Base-by-base conservation (phyloP, 306 rosid species). In the Cucumis hystrix region DNA sequence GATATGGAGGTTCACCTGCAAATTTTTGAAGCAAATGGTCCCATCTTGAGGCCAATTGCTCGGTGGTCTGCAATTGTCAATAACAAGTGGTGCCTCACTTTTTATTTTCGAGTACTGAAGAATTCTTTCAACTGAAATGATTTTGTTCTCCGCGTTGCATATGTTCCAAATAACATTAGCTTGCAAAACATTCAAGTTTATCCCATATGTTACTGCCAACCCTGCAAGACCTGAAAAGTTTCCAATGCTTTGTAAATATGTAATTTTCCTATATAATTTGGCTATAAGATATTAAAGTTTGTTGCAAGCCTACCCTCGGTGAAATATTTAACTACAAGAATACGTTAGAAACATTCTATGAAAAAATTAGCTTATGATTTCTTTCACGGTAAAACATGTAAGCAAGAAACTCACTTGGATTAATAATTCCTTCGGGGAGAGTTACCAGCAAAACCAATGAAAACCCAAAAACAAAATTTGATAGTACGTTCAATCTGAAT, bases 111-210 rank as follows among this genome's bases (percentile, higher is more conserved):
- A 85, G 83, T 92, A 94, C 77, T 94, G 97, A 72, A 92, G 86
- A 67, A 94, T 81, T 84, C 98, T 94, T 82, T 94, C 98, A 68
- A 90, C 97, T 75, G 98, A 94, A 80, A 94, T 94, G 93, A 94
- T 94, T 84, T 92, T 94, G 77, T 88, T 84, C 85, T 94, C 93
- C 59, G 98, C 95, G 76, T 89, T 90, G 83, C 98, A 94, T 68
- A 94, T 85, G 83, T 86, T 91, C 98, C 98, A 94, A 84, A 94
- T 94, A 71, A 87, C 88, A 17, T 82, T 59, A 80, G 97, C 97
- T 85, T 89, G 98, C 78, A 84, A 35, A 15, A 85, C 92, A 83
- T 93, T 93, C 85, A 91, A 67, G 83, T 88, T 93, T 85, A 93
- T 93, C 65, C 98, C 98, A 73, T 91, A 93, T 58, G 98, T 88